Percentiles rank a stretch among this genome's conserved stretches.
Conservation (phyloP, 2,329 filamentous ascomycete genomes). For the Microsporum audouinii region DNA sequence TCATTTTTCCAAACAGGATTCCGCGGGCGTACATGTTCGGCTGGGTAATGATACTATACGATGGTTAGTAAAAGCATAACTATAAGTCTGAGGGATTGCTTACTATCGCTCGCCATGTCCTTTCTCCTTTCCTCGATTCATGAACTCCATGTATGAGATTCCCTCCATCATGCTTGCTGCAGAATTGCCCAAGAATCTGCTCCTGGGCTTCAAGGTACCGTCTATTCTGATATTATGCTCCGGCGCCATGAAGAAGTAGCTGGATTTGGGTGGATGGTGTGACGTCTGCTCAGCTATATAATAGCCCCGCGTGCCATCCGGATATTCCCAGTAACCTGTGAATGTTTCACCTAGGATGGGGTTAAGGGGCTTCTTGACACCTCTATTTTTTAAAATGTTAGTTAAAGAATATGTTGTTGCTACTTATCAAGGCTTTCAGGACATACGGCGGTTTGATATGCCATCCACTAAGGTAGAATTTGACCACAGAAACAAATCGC, state of each 20-base stretch:
- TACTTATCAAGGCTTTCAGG: background rate
- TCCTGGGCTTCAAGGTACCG: constrained; percentile 85
- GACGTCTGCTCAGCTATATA: constrained; percentile 97
- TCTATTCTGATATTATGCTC: constrained; percentile 91
- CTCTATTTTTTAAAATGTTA: constrained; percentile 42
- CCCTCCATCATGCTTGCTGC: constrained; percentile 98
- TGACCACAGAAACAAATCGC: constrained; percentile 88
- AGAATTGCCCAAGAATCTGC: constrained; percentile 92
- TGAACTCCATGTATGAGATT: constrained; percentile 69
- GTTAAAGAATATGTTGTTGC: background rate
- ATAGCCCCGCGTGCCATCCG: constrained; percentile 73
- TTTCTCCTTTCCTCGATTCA: constrained; percentile 58
- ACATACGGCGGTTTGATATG: constrained; percentile 93
- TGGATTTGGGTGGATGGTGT: constrained; percentile 95
- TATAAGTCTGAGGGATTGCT: constrained; percentile 26
- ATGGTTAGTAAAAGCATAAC: background rate
- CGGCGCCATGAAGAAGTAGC: constrained; percentile 97
- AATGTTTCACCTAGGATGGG: constrained; percentile 92
- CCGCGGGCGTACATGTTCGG: constrained; percentile 98
- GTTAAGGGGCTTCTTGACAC: constrained; percentile 96
- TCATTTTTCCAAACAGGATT: constrained; percentile 98
- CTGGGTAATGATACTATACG: constrained; percentile 70
- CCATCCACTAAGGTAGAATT: constrained; percentile 97
- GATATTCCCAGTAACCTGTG: constrained; percentile 90
- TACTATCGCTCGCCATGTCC: constrained; percentile 75